phyloP scores from a whole-genome alignment of 2,329 filamentous ascomycete species.

The Rhynchosporium secalis region DNA sequence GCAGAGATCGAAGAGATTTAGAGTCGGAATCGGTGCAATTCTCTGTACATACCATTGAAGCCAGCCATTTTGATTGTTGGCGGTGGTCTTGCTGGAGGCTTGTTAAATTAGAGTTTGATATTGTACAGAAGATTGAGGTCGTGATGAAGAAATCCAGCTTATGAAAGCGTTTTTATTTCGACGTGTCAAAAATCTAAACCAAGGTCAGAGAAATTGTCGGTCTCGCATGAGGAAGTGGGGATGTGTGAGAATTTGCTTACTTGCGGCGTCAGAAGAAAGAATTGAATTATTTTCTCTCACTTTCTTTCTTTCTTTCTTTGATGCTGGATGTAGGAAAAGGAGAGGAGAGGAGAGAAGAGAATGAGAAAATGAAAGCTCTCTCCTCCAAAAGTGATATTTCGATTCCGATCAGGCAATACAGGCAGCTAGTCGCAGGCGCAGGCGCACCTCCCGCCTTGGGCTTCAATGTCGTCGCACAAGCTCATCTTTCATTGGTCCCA shows the following conservation, averaged over 20 bases:
- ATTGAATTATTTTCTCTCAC: background rate
- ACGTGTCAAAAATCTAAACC: background rate
- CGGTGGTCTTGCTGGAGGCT: background rate
- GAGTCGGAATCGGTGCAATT: background rate
- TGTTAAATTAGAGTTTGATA: background rate
- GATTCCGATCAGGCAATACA: constrained; percentile 2
- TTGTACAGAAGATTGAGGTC: background rate
- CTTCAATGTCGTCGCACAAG: background rate
- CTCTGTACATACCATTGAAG: constrained; percentile 14
- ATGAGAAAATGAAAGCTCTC: background rate
- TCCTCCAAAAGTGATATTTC: background rate
- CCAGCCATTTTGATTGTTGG: constrained; percentile 17
- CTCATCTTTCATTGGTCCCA: background rate
- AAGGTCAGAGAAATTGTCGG: background rate
- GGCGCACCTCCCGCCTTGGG: background rate
- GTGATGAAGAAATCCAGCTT: too few species aligned
- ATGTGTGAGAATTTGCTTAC: background rate
- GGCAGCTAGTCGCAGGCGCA: background rate
- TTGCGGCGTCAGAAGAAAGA: background rate
- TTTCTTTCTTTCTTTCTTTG: background rate
- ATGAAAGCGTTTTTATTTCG: background rate
- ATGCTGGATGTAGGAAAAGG: background rate
- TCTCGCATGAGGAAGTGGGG: background rate
- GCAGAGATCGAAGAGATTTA: background rate
- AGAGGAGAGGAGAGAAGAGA: constrained; percentile 5